Conservation (phyloP, 1,284 basidiomycete species). For the Puccinia brachypodii region DNA sequence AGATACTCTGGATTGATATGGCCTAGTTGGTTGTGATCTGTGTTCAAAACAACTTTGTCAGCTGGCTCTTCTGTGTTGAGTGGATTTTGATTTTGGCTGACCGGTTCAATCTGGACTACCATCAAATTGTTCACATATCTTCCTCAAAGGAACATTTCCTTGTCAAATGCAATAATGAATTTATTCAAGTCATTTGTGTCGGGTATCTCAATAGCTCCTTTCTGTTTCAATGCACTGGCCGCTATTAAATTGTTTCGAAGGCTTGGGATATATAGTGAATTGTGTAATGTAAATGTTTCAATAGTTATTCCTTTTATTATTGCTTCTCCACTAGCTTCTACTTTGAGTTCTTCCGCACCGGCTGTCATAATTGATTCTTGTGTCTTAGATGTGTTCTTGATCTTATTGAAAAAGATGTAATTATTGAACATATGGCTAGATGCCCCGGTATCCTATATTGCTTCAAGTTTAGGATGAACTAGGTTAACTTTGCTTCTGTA, state of each 20-base stretch:
- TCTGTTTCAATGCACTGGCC: background rate
- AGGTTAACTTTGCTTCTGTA: no score
- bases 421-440: conserved; percentile 6
- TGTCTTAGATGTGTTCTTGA: background rate
- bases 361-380: background rate
- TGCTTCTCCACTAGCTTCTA: background rate
- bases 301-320: background rate
- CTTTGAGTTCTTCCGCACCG: background rate
- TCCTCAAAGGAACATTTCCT: background rate
- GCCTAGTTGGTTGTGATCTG: background rate
- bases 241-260: background rate
- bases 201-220: background rate
- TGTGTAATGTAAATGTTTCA: background rate
- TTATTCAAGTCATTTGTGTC: background rate
- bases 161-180: background rate
- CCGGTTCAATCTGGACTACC: background rate
- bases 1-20: background rate
- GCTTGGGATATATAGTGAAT: background rate
- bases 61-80: background rate
- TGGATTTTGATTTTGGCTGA: background rate
- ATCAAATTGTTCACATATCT: background rate
- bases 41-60: background rate
- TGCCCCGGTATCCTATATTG: background rate
- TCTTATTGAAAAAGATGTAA: background rate
- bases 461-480: no score